Percentiles rank a stretch among this genome's conserved stretches.
Conservation (phyloP, 2,329 filamentous ascomycete genomes). For the Pseudocercospora musae region DNA sequence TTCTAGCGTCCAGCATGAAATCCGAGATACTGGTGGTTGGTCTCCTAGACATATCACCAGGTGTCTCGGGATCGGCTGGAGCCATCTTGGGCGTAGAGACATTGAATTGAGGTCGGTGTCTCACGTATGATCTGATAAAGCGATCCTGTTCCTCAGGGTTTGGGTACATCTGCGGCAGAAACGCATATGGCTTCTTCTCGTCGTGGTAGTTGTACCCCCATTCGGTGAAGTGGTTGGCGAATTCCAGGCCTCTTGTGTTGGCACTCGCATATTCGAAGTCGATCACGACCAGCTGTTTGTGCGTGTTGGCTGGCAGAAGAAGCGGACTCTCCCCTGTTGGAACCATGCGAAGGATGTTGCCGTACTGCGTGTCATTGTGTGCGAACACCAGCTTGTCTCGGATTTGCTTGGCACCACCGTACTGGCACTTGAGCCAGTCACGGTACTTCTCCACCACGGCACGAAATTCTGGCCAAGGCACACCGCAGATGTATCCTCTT, state of each 20-base stretch:
- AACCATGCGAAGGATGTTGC: slow-evolving; percentile 84
- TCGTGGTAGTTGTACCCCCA: slow-evolving; percentile 99
- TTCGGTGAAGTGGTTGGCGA: slow-evolving; percentile 96
- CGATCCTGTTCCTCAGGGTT: slow-evolving; percentile 74
- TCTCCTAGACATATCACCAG: slow-evolving; percentile 28
- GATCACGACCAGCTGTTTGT: slow-evolving; percentile 95
- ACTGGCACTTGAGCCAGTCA: slow-evolving; percentile 66
- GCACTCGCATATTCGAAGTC: slow-evolving; percentile 97
- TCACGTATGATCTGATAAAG: slow-evolving; percentile 82
- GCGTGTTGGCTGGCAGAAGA: slow-evolving; percentile 82
- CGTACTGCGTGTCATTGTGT: slow-evolving; percentile 99
- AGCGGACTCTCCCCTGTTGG: slow-evolving; percentile 73
- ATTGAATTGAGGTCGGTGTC: slow-evolving; percentile 69
- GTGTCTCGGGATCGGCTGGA: slow-evolving; percentile 30
- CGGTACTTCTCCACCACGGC: slow-evolving; percentile 74
- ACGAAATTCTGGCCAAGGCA: slow-evolving; percentile 77
- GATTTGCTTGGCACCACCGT: slow-evolving; percentile 64
- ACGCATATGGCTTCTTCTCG: slow-evolving; percentile 56
- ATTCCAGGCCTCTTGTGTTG: slow-evolving; percentile 82
- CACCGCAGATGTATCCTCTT: slow-evolving; percentile 77
- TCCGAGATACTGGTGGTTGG: slow-evolving; percentile 46
- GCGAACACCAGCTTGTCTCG: slow-evolving; percentile 81
- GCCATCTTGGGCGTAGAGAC: slow-evolving; percentile 35
- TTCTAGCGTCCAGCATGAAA: slow-evolving; percentile 71
- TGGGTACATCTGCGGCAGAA: slow-evolving; percentile 70